Base-by-base conservation (phyloP, 768 basidiomycete genomes). In the Boletus coccyginus region DNA sequence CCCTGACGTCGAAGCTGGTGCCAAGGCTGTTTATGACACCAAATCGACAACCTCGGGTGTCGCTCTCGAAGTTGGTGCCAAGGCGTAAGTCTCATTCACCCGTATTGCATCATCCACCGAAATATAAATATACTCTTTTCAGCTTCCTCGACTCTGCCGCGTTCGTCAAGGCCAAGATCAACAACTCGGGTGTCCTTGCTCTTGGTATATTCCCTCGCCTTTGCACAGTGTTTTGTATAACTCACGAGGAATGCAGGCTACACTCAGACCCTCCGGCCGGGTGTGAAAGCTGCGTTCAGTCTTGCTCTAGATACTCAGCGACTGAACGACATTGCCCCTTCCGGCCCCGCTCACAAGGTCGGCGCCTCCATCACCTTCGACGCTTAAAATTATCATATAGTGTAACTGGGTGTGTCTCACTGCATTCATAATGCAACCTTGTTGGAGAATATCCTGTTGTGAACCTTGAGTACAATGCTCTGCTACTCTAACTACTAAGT, bases 101-200 rank as follows among this genome's bases (percentile, higher is more conserved):
- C 31, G 0, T 51, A 35, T 42, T 14, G 1, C 17, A n/a, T 52
- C 27, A 14, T 45, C 21, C 16, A 8, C 21, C 29, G 27, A 35
- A 21, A 32, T 53, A 19, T 27, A 35, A 21, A 32, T 53, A 19
- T 5, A 60, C 36, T 32, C 33, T 50, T 36, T 43, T 44, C 53
- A 90, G 86, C 46, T 87, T 86, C 78, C 86, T 95, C 60, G 94
- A 98, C 77, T 74, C 81, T 32, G 86, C 93, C 62, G 88, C 94
- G 10, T 98, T 92, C 70, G 82, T 98, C 77, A 98, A 99, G 83
- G 92, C 94, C 64, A 98, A 98, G 83, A 95, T 98, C 80, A 98
- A 98, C 86, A 96, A 95, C 78, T 73, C 85, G 56, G 95, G 95
- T 81, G 82, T 95, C 70, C 82, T 97, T 63, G 88, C 84, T 66